phyloP scores from a whole-genome alignment of 257 asterid genomes.

The Capsicum rhomboideum region DNA sequence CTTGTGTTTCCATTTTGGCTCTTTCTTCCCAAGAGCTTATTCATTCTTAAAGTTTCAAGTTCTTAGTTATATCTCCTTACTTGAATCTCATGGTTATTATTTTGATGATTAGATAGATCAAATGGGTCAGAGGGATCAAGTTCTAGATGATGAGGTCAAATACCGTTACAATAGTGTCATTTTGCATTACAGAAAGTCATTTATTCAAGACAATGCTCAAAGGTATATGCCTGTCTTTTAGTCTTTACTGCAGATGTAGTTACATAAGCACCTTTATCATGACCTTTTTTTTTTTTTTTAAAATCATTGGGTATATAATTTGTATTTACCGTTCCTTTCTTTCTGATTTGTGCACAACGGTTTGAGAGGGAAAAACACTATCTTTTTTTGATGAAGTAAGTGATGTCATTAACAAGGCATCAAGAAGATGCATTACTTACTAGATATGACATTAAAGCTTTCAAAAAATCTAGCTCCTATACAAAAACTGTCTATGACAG shows the following conservation, averaged over 20 bases:
- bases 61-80: conserved; percentile 3
- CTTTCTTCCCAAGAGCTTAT: background rate
- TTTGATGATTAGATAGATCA: conserved; percentile 63
- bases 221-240: conserved; percentile 41
- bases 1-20: background rate
- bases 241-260: background rate
- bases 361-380: background rate
- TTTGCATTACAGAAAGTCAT: conserved; percentile 89
- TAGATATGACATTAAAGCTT: background rate
- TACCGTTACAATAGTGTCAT: conserved; percentile 83
- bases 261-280: background rate
- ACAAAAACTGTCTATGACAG: background rate
- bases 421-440: background rate
- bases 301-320: background rate
- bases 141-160: conserved; percentile 81
- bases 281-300: background rate
- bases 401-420: background rate
- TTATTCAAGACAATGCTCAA: conserved; percentile 96
- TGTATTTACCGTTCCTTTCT: background rate
- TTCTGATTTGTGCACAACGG: background rate
- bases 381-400: background rate
- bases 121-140: conserved; percentile 80
- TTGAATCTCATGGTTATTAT: background rate
- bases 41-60: background rate
- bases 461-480: background rate